Evolutionary conservation across 140 eudicot species (phyloP).

Genomic region (Ambrosia hybrid): DNA sequence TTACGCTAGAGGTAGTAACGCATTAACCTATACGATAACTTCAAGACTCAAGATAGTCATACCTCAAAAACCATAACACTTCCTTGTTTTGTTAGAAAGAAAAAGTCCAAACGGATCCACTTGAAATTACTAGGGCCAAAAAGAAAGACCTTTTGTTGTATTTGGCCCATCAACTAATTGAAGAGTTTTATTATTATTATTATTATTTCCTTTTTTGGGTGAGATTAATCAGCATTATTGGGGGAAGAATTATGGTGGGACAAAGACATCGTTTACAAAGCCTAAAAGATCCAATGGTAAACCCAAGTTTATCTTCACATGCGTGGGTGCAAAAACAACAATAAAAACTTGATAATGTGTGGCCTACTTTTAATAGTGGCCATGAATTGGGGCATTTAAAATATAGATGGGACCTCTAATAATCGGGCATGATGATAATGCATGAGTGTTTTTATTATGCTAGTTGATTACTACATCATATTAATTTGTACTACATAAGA

Average conservation of each 20-base stretch:
- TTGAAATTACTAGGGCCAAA: too few species aligned
- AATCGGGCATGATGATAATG: not conserved
- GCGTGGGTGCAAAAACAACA: not conserved
- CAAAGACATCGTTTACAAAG: slow-evolving; percentile 10
- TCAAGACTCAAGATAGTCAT: too few species aligned
- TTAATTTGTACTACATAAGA: not conserved
- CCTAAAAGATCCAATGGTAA: not conserved
- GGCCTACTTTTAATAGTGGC: not conserved
- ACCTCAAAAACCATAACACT: too few species aligned
- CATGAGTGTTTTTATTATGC: not conserved
- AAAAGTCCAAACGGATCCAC: too few species aligned
- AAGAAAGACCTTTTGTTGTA: too few species aligned
- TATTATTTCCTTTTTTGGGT: not conserved
- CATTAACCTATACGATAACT: too few species aligned
- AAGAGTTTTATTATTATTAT: not conserved
- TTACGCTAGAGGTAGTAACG: too few species aligned
- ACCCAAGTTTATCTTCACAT: slow-evolving; percentile 7
- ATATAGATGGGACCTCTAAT: not conserved
- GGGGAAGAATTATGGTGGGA: slow-evolving; percentile 10
- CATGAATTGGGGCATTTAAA: not conserved
- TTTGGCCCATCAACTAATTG: not conserved
- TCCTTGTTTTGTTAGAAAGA: too few species aligned
- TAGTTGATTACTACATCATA: not conserved
- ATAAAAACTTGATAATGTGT: slow-evolving; percentile 18
- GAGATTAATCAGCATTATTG: slow-evolving; percentile 1